phyloP scores from a whole-genome alignment of 257 asterid genomes.

The Lantana camara region DNA sequence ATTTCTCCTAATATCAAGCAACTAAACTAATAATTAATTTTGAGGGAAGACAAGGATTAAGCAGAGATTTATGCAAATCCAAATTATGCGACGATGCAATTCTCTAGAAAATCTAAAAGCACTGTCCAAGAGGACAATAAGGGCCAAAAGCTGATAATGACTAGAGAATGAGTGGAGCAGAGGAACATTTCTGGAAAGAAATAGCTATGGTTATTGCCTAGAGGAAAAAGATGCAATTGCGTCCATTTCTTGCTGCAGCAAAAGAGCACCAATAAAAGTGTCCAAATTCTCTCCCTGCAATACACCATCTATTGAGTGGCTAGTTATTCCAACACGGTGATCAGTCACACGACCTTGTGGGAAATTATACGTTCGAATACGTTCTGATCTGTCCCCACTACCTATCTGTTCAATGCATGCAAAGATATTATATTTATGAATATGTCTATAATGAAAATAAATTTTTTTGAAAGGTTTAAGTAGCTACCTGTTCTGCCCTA shows the following conservation, averaged over 20 bases:
- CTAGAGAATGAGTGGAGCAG: background rate
- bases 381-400: constrained; percentile 98
- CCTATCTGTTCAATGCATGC: constrained; percentile 67
- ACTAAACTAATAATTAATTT: background rate
- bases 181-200: constrained; percentile 2
- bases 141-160: background rate
- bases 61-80: background rate
- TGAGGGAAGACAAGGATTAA: background rate
- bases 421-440: constrained; percentile 2
- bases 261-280: constrained; percentile 75
- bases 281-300: constrained; percentile 87
- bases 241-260: constrained; percentile 88
- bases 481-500: constrained; percentile 75
- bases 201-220: constrained; percentile 22
- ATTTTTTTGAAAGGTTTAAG: constrained; percentile 12
- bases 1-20: background rate
- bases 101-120: background rate
- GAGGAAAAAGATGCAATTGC: constrained; percentile 79
- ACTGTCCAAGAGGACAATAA: background rate
- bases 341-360: constrained; percentile 98
- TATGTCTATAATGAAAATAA: background rate
- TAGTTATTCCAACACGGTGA: constrained; percentile 92
- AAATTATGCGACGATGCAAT: background rate
- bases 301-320: constrained; percentile 73
- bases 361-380: constrained; percentile 93